Evolutionary conservation across 2,329 filamentous ascomycete species (phyloP).

Genomic region (Torrubiella hemipterigena): DNA sequence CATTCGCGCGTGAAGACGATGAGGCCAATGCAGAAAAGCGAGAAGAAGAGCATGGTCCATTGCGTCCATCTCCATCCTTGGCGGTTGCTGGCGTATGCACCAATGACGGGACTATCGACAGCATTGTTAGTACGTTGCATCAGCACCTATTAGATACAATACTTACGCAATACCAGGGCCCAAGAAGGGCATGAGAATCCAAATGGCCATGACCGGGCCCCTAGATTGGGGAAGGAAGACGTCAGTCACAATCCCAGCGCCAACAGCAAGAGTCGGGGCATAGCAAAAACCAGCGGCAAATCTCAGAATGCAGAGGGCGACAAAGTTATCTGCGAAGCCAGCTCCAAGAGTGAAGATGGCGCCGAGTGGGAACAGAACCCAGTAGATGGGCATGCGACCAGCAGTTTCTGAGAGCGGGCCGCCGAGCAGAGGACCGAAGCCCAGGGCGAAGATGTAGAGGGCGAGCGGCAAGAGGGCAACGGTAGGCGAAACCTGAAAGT

Average conservation of each 20-base stretch:
- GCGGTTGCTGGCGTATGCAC: slow-evolving; percentile 31
- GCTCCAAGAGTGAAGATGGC: slow-evolving; percentile 44
- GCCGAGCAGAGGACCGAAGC: slow-evolving; percentile 45
- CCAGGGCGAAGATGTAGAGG: slow-evolving; percentile 48
- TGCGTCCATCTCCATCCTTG: slow-evolving; percentile 43
- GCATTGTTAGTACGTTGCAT: slow-evolving; percentile 4
- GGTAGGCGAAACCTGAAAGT: slow-evolving; percentile 43
- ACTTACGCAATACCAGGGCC: slow-evolving; percentile 38
- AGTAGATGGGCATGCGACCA: slow-evolving; percentile 42
- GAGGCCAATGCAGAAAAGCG: slow-evolving; percentile 20
- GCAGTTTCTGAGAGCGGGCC: slow-evolving; percentile 47
- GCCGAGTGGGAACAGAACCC: slow-evolving; percentile 30
- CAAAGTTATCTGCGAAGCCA: slow-evolving; percentile 37
- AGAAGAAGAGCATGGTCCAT: slow-evolving; percentile 36
- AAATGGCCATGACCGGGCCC: slow-evolving; percentile 29
- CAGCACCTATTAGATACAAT: slow-evolving; percentile 4
- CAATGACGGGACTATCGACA: slow-evolving; percentile 29
- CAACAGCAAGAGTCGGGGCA: slow-evolving; percentile 35
- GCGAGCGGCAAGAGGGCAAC: slow-evolving; percentile 47
- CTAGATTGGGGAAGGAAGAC: slow-evolving; percentile 29
- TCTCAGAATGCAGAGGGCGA: slow-evolving; percentile 37
- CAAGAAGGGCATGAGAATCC: slow-evolving; percentile 38
- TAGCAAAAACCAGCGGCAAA: slow-evolving; percentile 44
- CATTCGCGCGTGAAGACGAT: slow-evolving; percentile 38
- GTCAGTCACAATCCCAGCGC: slow-evolving; percentile 36